A percentile compares a stretch with the other conserved stretches of the same genome.
phyloP scores from a whole-genome alignment of 106 monocot genomes.

The Apostasia shenzhenica region DNA sequence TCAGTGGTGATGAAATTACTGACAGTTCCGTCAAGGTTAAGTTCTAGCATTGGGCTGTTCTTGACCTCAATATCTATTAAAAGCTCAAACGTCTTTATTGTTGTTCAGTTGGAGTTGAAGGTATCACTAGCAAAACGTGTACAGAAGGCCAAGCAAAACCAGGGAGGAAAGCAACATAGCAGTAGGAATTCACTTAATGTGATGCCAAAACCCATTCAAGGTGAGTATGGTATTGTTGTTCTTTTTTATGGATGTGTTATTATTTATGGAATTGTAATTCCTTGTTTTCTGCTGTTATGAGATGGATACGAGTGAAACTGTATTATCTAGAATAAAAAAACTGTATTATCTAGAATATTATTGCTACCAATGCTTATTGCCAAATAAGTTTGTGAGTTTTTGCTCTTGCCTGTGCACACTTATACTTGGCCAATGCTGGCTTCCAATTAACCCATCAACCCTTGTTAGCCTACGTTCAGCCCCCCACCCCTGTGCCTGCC shows the following conservation, averaged over 20 bases:
- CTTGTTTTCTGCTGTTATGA: too few species aligned
- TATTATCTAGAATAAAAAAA: too few species aligned
- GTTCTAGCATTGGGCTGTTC: not conserved
- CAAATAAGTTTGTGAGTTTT: too few species aligned
- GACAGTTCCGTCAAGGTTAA: conserved; percentile 61
- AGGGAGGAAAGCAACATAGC: conserved; percentile 31
- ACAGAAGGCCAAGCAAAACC: conserved; percentile 56
- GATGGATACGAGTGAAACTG: too few species aligned
- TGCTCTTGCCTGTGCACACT: too few species aligned
- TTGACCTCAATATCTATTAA: not conserved
- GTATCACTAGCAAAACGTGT: conserved; percentile 83
- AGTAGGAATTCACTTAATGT: conserved; percentile 32
- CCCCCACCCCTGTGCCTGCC: too few species aligned
- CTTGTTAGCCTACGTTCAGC: too few species aligned
- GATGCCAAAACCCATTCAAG: conserved; percentile 31
- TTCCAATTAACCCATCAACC: too few species aligned
- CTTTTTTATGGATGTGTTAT: not conserved
- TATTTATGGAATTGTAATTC: too few species aligned
- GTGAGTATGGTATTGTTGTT: conserved; percentile 32
- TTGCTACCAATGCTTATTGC: too few species aligned
- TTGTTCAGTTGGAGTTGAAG: conserved; percentile 63
- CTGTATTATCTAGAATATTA: too few species aligned
- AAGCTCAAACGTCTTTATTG: not conserved
- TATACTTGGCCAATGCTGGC: too few species aligned
- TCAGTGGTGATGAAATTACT: conserved; percentile 49